Base-by-base conservation (phyloP, 2,329 filamentous ascomycete genomes). In the Monilinia laxa region DNA sequence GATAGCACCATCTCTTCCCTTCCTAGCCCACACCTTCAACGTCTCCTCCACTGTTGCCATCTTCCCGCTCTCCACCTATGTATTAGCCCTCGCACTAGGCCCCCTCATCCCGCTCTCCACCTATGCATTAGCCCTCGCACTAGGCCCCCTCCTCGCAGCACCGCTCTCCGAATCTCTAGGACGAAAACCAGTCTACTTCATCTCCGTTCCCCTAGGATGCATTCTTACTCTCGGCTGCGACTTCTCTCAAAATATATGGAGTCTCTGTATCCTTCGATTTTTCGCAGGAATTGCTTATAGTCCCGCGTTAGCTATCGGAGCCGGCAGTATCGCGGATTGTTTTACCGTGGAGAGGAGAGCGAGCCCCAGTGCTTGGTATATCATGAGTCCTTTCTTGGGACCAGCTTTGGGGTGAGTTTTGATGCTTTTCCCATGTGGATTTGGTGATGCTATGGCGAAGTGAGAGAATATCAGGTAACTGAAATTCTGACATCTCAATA, bases 151-250 rank as follows among this genome's bases (percentile, higher is more conserved):
- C 55, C 53, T 89, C 6, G 82, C 85, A 64, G 85, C 85, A 0
- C 87, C 88, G 0, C 64, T 89, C 9, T 85, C 82, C 5, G 87
- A 90, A 73, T 76, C 86, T 1, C 86, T 84, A 70, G 86, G 86
- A 20, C 72, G 83, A 0, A 70, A 77, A 56, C 66, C 71, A 0
- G 74, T 84, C 10, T 74, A 83, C 9, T 78, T 83, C 42, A 57
- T 72, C 0, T 80, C 79, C 0, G 83, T 81, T 53, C 60, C 82
- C 0, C 80, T 84, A 73, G 86, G 84, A 65, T 77, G 81, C 0
- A 73, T 90, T 28, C 83, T 90, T 70, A 81, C 83, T 23, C 81
- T 91, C 67, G 87, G 85, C 0, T 88, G 86, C 65, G 89, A 86
- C 0, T 79, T 90, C 14, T 82, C 86, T 0, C 83, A 84, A 1